Evolutionary conservation across 78 protist species (phyloP).

Genomic region (Tieghemostelium lacteum): DNA sequence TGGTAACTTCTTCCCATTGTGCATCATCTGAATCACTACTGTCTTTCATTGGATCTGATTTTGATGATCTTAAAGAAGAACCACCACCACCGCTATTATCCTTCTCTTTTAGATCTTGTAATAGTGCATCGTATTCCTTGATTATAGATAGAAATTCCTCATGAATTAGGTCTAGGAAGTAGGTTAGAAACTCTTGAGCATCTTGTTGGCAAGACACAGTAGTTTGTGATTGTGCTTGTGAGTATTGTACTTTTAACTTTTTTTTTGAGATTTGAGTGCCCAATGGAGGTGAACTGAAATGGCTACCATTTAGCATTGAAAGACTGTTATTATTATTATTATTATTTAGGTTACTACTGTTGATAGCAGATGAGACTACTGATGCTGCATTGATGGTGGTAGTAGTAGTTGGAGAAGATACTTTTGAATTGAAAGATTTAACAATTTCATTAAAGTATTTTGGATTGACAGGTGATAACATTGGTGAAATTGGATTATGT

Average conservation of each 20-base stretch:
- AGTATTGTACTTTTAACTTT: constrained; percentile 17
- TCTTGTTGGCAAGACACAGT: constrained; percentile 69
- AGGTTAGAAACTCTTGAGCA: constrained; percentile 69
- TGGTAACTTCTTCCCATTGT: constrained; percentile 53
- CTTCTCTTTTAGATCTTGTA: background rate
- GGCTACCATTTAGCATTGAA: no score
- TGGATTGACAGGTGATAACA: constrained; percentile 46
- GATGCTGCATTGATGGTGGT: background rate
- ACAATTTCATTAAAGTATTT: constrained; percentile 69
- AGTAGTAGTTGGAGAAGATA: constrained; percentile 25
- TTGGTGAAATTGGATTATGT: background rate
- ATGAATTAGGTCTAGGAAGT: constrained; percentile 53
- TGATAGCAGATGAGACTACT: background rate
- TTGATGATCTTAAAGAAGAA: background rate
- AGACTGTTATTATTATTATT: no score
- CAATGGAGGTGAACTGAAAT: background rate
- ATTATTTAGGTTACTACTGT: no score
- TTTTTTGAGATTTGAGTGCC: constrained; percentile 25
- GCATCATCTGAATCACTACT: constrained; percentile 2
- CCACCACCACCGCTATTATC: constrained; percentile 1
- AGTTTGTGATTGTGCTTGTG: background rate
- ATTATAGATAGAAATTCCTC: constrained; percentile 59
- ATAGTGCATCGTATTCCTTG: constrained; percentile 30
- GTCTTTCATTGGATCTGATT: background rate
- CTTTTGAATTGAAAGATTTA: constrained; percentile 53